phyloP scores from a whole-genome alignment of 1,284 basidiomycete genomes.

The Apiotrichum veenhuisii region DNA sequence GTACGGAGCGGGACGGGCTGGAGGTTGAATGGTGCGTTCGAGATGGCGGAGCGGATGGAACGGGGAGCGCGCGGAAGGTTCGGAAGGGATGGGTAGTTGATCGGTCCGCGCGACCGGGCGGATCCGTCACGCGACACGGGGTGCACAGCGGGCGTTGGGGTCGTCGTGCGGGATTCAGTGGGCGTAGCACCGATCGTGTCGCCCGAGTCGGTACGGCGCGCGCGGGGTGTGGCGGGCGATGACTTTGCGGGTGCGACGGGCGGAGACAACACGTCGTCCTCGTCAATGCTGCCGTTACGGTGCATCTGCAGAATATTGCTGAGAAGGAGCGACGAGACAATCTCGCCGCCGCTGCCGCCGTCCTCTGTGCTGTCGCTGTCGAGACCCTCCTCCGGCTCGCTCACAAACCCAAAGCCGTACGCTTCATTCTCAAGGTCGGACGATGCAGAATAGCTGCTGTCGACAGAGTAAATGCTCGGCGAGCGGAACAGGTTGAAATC shows the following conservation, averaged over 20 bases:
- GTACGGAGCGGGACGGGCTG: conserved; percentile 17
- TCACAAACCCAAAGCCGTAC: background rate
- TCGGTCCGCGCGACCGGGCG: background rate
- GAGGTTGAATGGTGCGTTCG: conserved; percentile 15
- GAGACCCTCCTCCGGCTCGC: conserved; percentile 1
- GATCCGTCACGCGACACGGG: background rate
- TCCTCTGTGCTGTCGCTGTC: conserved; percentile 11
- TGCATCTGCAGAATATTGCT: background rate
- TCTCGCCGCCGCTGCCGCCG: background rate
- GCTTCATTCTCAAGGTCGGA: background rate
- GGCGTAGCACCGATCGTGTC: background rate
- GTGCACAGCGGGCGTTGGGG: background rate
- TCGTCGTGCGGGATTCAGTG: conserved; percentile 3
- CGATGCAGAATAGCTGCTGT: conserved; percentile 13
- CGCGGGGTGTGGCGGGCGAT: conserved; percentile 12
- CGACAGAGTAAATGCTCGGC: conserved; percentile 37
- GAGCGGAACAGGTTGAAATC: conserved; percentile 43
- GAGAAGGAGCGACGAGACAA: background rate
- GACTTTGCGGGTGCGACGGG: background rate
- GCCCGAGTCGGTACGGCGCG: conserved; percentile 4
- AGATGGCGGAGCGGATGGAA: conserved; percentile 10
- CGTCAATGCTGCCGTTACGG: background rate
- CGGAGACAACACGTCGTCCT: background rate
- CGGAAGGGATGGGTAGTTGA: background rate
- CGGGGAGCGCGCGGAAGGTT: background rate